Evolutionary conservation across 2,329 filamentous ascomycete species (phyloP), one percentile per base, ranked within the genome.

Genomic region (Aphanoascus verrucosus): DNA sequence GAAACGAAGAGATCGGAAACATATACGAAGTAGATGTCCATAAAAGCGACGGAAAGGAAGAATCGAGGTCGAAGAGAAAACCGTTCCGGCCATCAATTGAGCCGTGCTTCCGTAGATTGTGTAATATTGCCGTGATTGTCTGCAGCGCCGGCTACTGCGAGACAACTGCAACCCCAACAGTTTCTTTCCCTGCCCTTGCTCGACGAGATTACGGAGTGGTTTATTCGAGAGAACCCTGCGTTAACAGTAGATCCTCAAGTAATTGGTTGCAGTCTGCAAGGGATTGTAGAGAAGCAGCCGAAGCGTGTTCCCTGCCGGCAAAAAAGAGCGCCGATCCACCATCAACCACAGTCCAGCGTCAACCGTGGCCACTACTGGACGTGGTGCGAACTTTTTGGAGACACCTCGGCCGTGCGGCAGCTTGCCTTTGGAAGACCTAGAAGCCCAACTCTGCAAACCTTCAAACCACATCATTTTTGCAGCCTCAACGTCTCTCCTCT

Each of bases 401-500:
- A 45, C 56, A 55, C 54, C 54, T 56, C 48, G 52, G 54, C 54
- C 54, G 19, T 53, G 49, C 56, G 50, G 54, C 52, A 53, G 53
- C 53, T 48, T 40, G 20, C 17, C 34, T n/a, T 37, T 23, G 20
- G 31, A 12, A 45, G 45, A 37, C 31, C 45, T 38, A 45, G 17
- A 45, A 52, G 15, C 31, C 45, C 46, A 45, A 42, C 34, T 14
- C 32, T 9, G 45, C 46, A 47, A 47, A 48, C 46, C 51, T 51
- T 54, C 32, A 45, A 28, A 55, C 45, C 49, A 37, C 53, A 45
- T 60, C 46, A 19, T 42, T 59, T 57, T 62, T 48, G 35, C 47
- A 47, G 35, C 53, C 38, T 49, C 52, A 28, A 35, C 52, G 15
- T 50, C 52, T 43, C 28, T 45, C 38, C 54, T 54, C 56, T 43